Conservation (phyloP, 257 asterid species). For the Solanum arcanum region DNA sequence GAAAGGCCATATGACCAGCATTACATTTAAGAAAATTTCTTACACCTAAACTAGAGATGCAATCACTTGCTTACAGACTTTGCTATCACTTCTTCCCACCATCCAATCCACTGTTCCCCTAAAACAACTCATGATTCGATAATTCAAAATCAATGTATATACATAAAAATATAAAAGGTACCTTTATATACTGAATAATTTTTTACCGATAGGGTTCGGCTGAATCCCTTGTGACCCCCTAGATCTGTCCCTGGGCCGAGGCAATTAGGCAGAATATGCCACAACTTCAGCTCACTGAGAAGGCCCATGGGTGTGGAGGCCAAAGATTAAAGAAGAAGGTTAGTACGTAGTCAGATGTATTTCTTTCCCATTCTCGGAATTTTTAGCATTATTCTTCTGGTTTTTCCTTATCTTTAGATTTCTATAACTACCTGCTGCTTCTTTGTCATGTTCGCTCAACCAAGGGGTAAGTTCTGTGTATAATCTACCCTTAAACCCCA, state of each 20-base stretch:
- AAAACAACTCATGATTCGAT: conserved; percentile 50
- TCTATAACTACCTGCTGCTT: not conserved
- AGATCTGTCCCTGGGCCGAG: not conserved
- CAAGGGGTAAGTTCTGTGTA: not conserved
- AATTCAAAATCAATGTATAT: not conserved
- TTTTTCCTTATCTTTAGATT: not conserved
- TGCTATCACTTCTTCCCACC: conserved; percentile 51
- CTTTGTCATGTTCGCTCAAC: not conserved
- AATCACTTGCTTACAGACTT: not conserved
- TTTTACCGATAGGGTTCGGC: not conserved
- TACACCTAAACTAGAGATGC: conserved; percentile 10
- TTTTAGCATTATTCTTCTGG: not conserved
- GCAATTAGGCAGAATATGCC: not conserved
- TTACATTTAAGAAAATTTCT: conserved; percentile 1
- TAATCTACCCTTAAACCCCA: not conserved
- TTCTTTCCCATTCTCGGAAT: not conserved
- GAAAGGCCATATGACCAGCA: not conserved
- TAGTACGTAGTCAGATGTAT: not conserved
- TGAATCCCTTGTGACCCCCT: not conserved
- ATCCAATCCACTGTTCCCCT: conserved; percentile 24
- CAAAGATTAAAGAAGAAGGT: not conserved
- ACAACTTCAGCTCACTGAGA: not conserved
- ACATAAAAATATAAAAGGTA: not conserved
- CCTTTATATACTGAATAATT: not conserved
- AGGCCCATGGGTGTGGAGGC: not conserved